Base-by-base conservation (phyloP, 768 basidiomycete species). In the Leccinum barrowsii region DNA sequence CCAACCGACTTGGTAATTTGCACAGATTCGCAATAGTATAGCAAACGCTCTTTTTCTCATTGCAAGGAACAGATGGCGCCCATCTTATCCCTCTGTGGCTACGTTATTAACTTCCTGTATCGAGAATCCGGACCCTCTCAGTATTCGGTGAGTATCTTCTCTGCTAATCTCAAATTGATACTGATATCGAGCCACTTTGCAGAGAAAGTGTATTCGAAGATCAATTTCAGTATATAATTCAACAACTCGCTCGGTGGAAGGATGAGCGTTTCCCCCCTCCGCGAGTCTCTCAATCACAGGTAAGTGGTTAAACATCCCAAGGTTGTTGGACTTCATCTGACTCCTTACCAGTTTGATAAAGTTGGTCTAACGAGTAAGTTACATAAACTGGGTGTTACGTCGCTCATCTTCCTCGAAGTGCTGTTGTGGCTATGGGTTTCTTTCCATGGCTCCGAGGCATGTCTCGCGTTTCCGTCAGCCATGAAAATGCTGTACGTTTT, bases 241-340 rank as follows among this genome's bases (percentile, higher is more conserved):
- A 69, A 22, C 77, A 84, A 37, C 73, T 97, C 49, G 84, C 86
- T 1, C 71, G 77, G 58, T 91, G 86, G 89, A 86, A 85, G 68
- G 79, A 81, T 58, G 81, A 90, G 62, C 84, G 94, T 37, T 81
- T 94, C 24, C 84, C 92, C 26, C 92, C 94, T 54, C 94, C 94
- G 1, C 82, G 91, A 57, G 91, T 91, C 58, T 87, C 82, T 60
- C 89, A 93, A 67, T 96, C 94, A 8, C 82, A 85, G 74, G 87
- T 82, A 66, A 44, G 75, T 70, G 40, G 24, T 34, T 19, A 17
- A 26, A 49, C 48, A 19, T 52, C 0, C 12, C 0, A 6, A 32
- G 13, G 35, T 26, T 26, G 13, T 30, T 35, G 4, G 26, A 60
- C 12, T 30, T n/a, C 30, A 47, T 58, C 61, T 71, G 37, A 71